Evolutionary conservation across 139 green algal genomes (phyloP), one percentile per base, ranked within the genome.

Genomic region (Chlorella ohadii): DNA sequence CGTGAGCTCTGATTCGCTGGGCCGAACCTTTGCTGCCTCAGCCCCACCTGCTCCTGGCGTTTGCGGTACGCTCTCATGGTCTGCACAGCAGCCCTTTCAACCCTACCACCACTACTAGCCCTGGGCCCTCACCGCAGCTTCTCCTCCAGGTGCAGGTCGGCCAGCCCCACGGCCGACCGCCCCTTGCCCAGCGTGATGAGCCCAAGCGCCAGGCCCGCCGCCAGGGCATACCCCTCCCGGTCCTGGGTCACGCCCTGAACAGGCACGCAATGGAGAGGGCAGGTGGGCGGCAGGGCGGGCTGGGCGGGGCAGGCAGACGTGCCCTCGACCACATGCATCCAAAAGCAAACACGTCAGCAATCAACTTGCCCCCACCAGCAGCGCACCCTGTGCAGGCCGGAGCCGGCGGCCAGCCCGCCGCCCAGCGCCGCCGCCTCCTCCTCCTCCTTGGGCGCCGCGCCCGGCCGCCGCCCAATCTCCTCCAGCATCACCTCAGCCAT

Each of bases 191-290:
- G 86, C 28, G 88, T 94, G 64, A 98, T 92, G 34, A 99, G 88
- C 0, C 97, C 97, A 59, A 99, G 93, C 11, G 93, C 97, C 33
- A 98, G 80, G 6, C 96, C 97, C 3, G 97, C 97, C 23, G 93
- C 86, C 28, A 99, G 90, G 5, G 96, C 92, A 77, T 99, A 99
- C 0, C 92, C 92, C 90, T 99, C 97, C 17, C 96, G 81, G 76
- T 97, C 91, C 22, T 91, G 83, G 15, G 88, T 91, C 64, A 94
- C 89, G 25, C 86, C 87, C 39, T 77, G 67, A 27, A 15, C 15
- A 27, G 25, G 1, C 17, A 73, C 4, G 16, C n/a, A n/a, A 25
- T n/a, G 64, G 4, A 6, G 17, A 71, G n/a, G 2, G 6, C 11
- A 55, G 31, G 66, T 27, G 31, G 66, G 4, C 16, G 33, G 66